Base-by-base conservation (phyloP, 1,284 basidiomycete genomes). In the Sporisorium iseilematis-ciliati region DNA sequence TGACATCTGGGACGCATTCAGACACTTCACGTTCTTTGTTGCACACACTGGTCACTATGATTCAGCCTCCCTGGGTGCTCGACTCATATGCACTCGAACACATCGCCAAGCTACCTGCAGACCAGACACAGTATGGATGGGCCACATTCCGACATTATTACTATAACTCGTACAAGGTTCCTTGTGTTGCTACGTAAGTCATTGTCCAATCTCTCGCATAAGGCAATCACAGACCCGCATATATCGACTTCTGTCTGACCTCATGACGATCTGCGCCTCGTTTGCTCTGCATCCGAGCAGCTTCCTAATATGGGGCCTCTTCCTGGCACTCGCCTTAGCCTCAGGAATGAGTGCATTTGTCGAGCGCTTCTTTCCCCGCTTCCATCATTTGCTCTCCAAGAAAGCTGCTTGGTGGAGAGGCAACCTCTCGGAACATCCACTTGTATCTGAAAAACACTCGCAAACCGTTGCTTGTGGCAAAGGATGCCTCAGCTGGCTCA, bases 121-220 rank as follows among this genome's bases (percentile, higher is more conserved):
- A 59, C 11, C 57, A 59, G 33, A 65, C 20, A 45, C 46, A 59
- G 16, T 54, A 59, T 35, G 57, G 63, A 8, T 59, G 56, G 57
- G 40, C 43, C 25, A 65, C 63, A 4, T 65, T 65, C 18, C 52
- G 45, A 35, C 63, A 65, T 29, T 65, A 65, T 40, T 65, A 65
- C 33, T 59, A 65, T 31, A 65, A 65, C 20, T 65, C 63, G 16
- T 65, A 65, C 63, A 59, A 65, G 7, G 63, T 65, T 16, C 63
- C 63, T 18, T 65, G 63, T 42, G 21, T 65, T 12, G 63, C 63
- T 26, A 65, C 57, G 63, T 65, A 31, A 58, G 63, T 59, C 31
- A 7, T 23, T 23, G n/a, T 29, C 7, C n/a, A 6, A 10, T 16
- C 14, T 38, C 16, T 14, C 14, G 35, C 29, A 49, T n/a, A 10